Evolutionary conservation across 2,329 filamentous ascomycete species (phyloP).

Genomic region (Phaeosphaeriaceae sp.): DNA sequence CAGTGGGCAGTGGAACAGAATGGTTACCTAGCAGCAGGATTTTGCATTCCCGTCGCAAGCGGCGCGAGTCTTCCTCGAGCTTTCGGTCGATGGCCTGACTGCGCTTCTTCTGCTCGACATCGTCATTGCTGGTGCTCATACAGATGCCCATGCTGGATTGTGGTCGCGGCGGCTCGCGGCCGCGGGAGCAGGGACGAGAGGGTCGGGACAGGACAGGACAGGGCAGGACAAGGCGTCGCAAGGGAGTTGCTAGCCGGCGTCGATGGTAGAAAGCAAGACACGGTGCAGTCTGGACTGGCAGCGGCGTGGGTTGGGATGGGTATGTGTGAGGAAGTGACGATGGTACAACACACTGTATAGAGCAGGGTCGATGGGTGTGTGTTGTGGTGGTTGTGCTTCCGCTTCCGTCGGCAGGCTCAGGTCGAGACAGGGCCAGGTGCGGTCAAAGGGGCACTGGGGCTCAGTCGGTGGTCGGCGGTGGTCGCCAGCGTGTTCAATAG

Average conservation of each 20-base stretch:
- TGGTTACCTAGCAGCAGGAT: conserved; percentile 85
- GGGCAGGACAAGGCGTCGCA: conserved; percentile 41
- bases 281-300: too few relatives aligned
- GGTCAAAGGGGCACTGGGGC: conserved; percentile 21
- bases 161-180: conserved; percentile 36
- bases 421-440: conserved; percentile 24
- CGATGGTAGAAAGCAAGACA: conserved; percentile 22
- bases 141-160: conserved; percentile 81
- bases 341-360: conserved; percentile 21
- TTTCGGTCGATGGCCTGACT: conserved; percentile 94
- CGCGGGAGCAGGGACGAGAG: conserved; percentile 29
- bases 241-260: conserved; percentile 16
- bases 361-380: conserved; percentile 26
- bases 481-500: conserved; percentile 15
- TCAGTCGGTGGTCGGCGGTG: conserved; percentile 8
- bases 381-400: too few relatives aligned
- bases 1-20: too few relatives aligned
- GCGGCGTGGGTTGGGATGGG: too few relatives aligned
- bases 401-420: conserved; percentile 32
- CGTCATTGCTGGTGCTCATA: conserved; percentile 86
- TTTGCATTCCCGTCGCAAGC: conserved; percentile 97
- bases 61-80: conserved; percentile 91
- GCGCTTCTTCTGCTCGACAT: conserved; percentile 91
- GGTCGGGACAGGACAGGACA: conserved; percentile 27
- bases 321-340: conserved; percentile 29